Conservation (phyloP, 192 early-diverging fungal species). For the Mortierella claussenii region DNA sequence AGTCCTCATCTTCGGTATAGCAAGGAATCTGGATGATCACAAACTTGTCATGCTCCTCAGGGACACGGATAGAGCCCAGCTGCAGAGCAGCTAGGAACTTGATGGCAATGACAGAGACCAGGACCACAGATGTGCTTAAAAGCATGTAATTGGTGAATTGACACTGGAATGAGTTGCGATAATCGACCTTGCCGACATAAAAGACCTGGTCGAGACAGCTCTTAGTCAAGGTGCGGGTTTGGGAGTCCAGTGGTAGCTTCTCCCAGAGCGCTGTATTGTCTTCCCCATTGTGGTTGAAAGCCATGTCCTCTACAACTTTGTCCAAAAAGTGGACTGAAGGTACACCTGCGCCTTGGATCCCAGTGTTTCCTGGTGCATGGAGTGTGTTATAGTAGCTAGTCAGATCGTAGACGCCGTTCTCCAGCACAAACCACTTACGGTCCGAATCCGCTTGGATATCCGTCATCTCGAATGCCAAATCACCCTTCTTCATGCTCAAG, state of each 20-base stretch:
- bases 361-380: constrained; percentile 54
- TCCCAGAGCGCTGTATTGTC: constrained; percentile 69
- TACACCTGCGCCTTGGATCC: constrained; percentile 30
- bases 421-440: constrained; percentile 67
- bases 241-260: constrained; percentile 47
- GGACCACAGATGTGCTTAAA: constrained; percentile 77
- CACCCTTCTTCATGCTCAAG: constrained; percentile 62
- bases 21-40: constrained; percentile 96
- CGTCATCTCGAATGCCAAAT: constrained; percentile 67
- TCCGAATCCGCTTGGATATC: constrained; percentile 55
- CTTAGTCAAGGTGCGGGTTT: constrained; percentile 53
- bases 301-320: constrained; percentile 66
- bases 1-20: constrained; percentile 93
- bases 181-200: constrained; percentile 85
- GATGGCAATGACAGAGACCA: constrained; percentile 82
- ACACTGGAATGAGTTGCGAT: constrained; percentile 80
- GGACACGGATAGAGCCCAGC: constrained; percentile 73
- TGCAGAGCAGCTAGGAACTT: constrained; percentile 86
- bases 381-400: constrained; percentile 68
- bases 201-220: constrained; percentile 86
- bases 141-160: constrained; percentile 88
- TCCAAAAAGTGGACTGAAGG: constrained; percentile 69
- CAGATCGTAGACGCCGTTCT: constrained; percentile 73
- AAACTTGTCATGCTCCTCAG: constrained; percentile 95
- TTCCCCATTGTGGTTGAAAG: constrained; percentile 64